A percentile compares a stretch with the other conserved stretches of the same genome.
Evolutionary conservation across 208 protist species (phyloP).

Genomic region (Leishmania major): DNA sequence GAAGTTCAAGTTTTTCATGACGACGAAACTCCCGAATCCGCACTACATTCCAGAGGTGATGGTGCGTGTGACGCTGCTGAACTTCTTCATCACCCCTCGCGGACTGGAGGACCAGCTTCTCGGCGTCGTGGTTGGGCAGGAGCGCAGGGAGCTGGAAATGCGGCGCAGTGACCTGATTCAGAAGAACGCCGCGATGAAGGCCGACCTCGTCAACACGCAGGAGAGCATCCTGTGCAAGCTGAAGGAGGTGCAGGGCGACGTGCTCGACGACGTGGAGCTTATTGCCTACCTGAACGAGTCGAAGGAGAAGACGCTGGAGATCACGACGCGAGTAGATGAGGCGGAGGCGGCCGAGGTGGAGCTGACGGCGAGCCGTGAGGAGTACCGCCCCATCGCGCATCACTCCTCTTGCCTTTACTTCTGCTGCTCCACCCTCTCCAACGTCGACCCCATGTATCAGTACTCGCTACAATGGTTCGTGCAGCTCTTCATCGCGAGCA

Average conservation of each 20-base stretch:
- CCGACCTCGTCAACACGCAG: conserved; percentile 96
- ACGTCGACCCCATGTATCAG: conserved; percentile 97
- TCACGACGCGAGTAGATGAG: conserved; percentile 94
- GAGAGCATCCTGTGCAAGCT: conserved; percentile 97
- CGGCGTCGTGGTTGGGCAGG: conserved; percentile 96
- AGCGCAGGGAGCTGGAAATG: conserved; percentile 97
- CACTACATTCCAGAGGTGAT: conserved; percentile 97
- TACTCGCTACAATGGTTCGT: conserved; percentile 98
- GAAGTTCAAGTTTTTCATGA: conserved; percentile 99
- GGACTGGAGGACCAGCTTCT: conserved; percentile 99
- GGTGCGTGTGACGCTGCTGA: conserved; percentile 98
- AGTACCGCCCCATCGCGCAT: conserved; percentile 95
- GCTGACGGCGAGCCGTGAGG: conserved; percentile 96
- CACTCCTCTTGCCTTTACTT: conserved; percentile 98
- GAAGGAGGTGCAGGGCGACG: conserved; percentile 94
- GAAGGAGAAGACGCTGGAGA: conserved; percentile 95
- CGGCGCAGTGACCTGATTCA: conserved; percentile 95
- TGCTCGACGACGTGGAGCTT: conserved; percentile 97
- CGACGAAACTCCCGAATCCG: conserved; percentile 98
- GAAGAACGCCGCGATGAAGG: conserved; percentile 96
- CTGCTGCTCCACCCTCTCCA: conserved; percentile 95
- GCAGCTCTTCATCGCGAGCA: conserved; percentile 93
- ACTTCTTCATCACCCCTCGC: conserved; percentile 98
- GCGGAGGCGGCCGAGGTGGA: conserved; percentile 96
- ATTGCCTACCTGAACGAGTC: conserved; percentile 97